These are phyloP conservation scores for Trypanosoma rangeli DNA, from an alignment of 208 protist genomes.

Conservation along the genomic window DNA sequence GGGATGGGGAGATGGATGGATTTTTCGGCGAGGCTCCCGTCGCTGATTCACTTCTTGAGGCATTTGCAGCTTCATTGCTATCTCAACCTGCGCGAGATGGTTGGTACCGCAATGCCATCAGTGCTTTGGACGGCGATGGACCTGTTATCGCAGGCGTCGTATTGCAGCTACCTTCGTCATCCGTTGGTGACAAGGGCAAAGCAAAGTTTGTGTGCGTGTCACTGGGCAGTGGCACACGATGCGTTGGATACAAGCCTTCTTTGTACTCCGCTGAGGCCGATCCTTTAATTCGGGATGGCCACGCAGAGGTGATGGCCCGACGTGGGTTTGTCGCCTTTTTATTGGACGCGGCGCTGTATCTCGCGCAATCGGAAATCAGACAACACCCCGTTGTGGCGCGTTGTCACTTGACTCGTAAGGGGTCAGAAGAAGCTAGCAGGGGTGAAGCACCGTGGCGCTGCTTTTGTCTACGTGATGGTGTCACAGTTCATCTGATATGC, in stretches of 20 bases:
- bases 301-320: constrained; percentile 86
- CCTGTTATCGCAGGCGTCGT: constrained; percentile 53
- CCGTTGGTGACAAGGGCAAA: neutral
- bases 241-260: constrained; percentile 37
- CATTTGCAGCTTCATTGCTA: constrained; percentile 22
- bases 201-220: constrained; percentile 69
- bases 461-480: constrained; percentile 34
- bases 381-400: constrained; percentile 23
- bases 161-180: constrained; percentile 30
- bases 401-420: neutral
- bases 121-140: constrained; percentile 2
- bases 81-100: constrained; percentile 3
- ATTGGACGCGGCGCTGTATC: constrained; percentile 33
- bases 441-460: constrained; percentile 1
- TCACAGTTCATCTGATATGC: constrained; percentile 64
- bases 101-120: constrained; percentile 14
- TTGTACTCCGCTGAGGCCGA: constrained; percentile 1
- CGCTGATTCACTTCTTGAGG: constrained; percentile 16
- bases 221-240: constrained; percentile 75
- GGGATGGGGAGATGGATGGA: constrained; percentile 8
- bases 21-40: neutral
- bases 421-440: neutral
- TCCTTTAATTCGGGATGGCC: constrained; percentile 64
- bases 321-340: constrained; percentile 76
- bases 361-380: constrained; percentile 4